phyloP scores from a whole-genome alignment of 2,329 filamentous ascomycete genomes.

The Pseudohalonectria lignicola region DNA sequence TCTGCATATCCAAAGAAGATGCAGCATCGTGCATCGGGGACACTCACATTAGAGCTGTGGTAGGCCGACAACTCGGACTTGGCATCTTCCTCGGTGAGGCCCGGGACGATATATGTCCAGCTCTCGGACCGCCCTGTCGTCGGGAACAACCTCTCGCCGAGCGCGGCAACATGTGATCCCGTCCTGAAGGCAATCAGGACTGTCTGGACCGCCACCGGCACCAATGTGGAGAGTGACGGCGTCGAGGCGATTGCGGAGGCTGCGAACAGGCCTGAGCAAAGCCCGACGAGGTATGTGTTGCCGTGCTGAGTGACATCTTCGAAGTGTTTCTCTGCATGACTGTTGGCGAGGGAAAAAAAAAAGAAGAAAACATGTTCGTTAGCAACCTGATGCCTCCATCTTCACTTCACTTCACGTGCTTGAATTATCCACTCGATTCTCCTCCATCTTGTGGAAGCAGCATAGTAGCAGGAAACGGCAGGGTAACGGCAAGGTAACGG shows the following conservation, averaged over 20 bases:
- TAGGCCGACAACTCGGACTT: constrained; percentile 43
- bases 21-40: too few species aligned
- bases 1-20: too few species aligned
- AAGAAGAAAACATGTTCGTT: constrained; percentile 8
- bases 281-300: constrained; percentile 46
- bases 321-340: constrained; percentile 42
- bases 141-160: constrained; percentile 34
- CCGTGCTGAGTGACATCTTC: constrained; percentile 36
- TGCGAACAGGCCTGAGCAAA: constrained; percentile 62
- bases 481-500: too few species aligned
- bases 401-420: too few species aligned
- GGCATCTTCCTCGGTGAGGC: constrained; percentile 37
- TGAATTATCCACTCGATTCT: too few species aligned
- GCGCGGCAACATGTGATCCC: constrained; percentile 41
- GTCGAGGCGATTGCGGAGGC: constrained; percentile 56
- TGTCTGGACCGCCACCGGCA: constrained; percentile 51
- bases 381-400: too few species aligned
- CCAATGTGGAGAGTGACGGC: constrained; percentile 47
- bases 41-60: constrained; percentile 38
- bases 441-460: too few species aligned
- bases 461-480: too few species aligned
- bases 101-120: constrained; percentile 59
- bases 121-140: constrained; percentile 35
- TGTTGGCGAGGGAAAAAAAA: constrained; percentile 12
- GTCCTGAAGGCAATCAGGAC: constrained; percentile 57